phyloP scores from a whole-genome alignment of 768 basidiomycete genomes.

The Leccinum sublutescens region DNA sequence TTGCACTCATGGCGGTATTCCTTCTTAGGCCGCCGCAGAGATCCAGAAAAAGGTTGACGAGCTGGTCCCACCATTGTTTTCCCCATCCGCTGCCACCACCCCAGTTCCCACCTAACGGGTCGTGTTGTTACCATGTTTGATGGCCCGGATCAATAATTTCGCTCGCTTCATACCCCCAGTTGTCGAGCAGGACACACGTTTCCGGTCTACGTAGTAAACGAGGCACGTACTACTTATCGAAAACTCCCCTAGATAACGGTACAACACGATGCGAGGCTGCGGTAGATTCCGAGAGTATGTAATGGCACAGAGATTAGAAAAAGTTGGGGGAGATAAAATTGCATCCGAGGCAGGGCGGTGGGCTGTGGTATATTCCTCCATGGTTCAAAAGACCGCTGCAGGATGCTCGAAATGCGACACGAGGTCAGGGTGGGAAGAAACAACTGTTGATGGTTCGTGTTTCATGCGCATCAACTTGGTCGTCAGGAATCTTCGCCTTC shows the following conservation, averaged over 20 bases:
- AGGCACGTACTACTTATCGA: conserved; percentile 19
- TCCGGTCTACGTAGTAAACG: conserved; percentile 3
- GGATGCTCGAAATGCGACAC: conserved; percentile 18
- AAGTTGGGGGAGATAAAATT: conserved; percentile 12
- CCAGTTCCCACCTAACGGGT: conserved; percentile 23
- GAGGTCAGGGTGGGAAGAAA: conserved; percentile 9
- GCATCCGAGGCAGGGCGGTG: conserved; percentile 19
- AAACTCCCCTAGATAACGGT: conserved; percentile 30
- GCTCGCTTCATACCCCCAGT: conserved; percentile 1
- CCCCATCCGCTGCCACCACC: conserved; percentile 28
- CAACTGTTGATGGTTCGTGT: conserved; percentile 11
- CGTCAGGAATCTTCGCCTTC: conserved; percentile 43
- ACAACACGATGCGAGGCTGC: conserved; percentile 25
- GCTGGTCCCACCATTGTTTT: conserved; percentile 47
- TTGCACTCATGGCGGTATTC: conserved; percentile 11
- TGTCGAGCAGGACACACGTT: conserved; percentile 6
- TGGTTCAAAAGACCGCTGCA: conserved; percentile 14
- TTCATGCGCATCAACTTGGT: conserved; percentile 7
- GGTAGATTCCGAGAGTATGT: conserved; percentile 26
- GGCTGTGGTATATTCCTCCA: conserved; percentile 24
- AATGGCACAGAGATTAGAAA: conserved; percentile 22
- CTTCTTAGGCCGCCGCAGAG: conserved; percentile 60
- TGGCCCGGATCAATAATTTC: conserved; percentile 3
- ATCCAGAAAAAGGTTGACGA: conserved; percentile 76
- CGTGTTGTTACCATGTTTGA: neutral